Evolutionary conservation across 2,329 filamentous ascomycete species (phyloP).

Genomic region (Colletotrichum viniferum): DNA sequence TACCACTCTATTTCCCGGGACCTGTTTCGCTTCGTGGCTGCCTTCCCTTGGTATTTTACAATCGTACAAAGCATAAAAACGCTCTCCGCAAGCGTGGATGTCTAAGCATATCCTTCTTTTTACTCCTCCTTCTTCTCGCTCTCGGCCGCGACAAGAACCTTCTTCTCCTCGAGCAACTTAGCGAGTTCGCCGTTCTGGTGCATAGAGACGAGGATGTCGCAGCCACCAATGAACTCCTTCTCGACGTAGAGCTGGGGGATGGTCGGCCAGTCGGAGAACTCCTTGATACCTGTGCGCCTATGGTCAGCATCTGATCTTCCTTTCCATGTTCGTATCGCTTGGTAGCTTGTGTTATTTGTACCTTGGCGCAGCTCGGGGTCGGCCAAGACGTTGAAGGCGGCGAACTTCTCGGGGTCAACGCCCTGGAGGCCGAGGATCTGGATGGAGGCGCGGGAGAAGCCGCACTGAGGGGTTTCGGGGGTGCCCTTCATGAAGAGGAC

Average conservation of each 20-base stretch:
- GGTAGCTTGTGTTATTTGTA: slow-evolving; percentile 41
- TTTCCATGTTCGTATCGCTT: neutral
- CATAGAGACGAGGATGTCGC: slow-evolving; percentile 96
- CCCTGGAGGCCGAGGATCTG: slow-evolving; percentile 95
- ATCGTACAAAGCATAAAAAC: slow-evolving; percentile 13
- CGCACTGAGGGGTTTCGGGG: slow-evolving; percentile 93
- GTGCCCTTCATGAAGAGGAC: slow-evolving; percentile 99
- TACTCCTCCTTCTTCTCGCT: slow-evolving; percentile 39
- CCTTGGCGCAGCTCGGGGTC: slow-evolving; percentile 84
- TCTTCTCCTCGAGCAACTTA: slow-evolving; percentile 90
- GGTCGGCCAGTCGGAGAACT: slow-evolving; percentile 99
- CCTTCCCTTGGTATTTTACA: slow-evolving; percentile 13
- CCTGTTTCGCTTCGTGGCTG: neutral
- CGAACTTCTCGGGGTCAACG: slow-evolving; percentile 93
- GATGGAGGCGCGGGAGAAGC: slow-evolving; percentile 93
- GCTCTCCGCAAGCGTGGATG: neutral
- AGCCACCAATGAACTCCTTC: slow-evolving; percentile 97
- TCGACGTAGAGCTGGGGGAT: slow-evolving; percentile 96
- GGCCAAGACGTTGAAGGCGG: slow-evolving; percentile 97
- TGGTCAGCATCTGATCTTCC: neutral
- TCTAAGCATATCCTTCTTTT: neutral
- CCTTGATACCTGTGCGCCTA: slow-evolving; percentile 79
- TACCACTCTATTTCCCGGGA: slow-evolving; percentile 3
- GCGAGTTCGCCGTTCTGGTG: slow-evolving; percentile 94
- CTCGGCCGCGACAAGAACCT: slow-evolving; percentile 70